phyloP scores from a whole-genome alignment of 352 stramenopile species.

The Phytophthora agathidicida region DNA sequence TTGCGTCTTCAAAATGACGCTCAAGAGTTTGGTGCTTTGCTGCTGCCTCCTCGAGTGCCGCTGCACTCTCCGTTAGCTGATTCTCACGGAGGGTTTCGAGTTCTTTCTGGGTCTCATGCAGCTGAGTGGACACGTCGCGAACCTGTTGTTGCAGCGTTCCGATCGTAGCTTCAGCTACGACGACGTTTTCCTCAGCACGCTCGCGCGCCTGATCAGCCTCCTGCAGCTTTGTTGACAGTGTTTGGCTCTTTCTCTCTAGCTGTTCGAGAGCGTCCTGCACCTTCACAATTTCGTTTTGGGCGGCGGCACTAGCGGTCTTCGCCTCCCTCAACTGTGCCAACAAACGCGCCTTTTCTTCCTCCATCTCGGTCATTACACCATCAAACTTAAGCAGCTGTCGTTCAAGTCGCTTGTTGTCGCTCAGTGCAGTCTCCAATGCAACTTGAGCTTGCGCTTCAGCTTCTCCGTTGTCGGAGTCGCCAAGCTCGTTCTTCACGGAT shows the following conservation, averaged over 20 bases:
- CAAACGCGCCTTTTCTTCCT: constrained; percentile 55
- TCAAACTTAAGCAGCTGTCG: constrained; percentile 55
- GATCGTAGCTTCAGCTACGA: constrained; percentile 43
- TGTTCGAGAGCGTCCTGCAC: constrained; percentile 42
- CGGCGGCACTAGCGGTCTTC: constrained; percentile 43
- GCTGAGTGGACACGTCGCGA: constrained; percentile 58
- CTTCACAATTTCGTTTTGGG: constrained; percentile 36
- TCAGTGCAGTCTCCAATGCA: constrained; percentile 33
- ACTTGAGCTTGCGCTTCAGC: constrained; percentile 26
- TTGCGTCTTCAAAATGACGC: constrained; percentile 54
- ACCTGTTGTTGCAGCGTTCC: constrained; percentile 60
- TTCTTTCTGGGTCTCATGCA: constrained; percentile 55
- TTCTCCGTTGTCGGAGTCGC: constrained; percentile 21
- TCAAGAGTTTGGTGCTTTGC: constrained; percentile 67
- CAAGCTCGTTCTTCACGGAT: constrained; percentile 25
- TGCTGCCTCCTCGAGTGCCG: constrained; percentile 48
- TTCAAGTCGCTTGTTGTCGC: constrained; percentile 45
- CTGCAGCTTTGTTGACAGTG: constrained; percentile 32
- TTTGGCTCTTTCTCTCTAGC: constrained; percentile 38
- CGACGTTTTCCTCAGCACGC: constrained; percentile 30
- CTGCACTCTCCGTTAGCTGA: constrained; percentile 53
- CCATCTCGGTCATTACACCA: constrained; percentile 49
- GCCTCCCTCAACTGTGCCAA: constrained; percentile 47
- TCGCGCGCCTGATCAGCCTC: constrained; percentile 37
- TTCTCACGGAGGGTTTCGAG: constrained; percentile 49